Base-by-base conservation (phyloP, 768 basidiomycete genomes). In the Leccinum subgranulosum region DNA sequence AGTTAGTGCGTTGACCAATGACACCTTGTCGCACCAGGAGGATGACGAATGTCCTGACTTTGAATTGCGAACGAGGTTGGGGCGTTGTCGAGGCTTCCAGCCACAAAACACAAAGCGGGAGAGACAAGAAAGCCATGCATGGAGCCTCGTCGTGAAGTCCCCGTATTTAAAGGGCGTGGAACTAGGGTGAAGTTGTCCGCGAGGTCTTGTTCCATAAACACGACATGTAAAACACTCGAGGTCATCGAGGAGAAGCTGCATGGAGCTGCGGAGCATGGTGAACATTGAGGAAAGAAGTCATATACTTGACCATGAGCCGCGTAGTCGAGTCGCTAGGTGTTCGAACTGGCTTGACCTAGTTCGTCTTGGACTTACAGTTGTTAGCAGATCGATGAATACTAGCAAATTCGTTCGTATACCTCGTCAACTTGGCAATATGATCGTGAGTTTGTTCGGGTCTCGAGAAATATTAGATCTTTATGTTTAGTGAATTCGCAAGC, bases 1-100 rank as follows among this genome's bases (percentile, higher is more conserved):
- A 50, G 51, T 34, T 43, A 60, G 51, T 43, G 41, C 57, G 14
- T 49, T 52, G 49, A 48, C 55, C 54, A 51, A 60, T 60, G 53
- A 60, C 57, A 49, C 57, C 47, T 58, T 54, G 57, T 49, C 45
- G 56, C 47, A 58, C 59, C 63, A 59, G 54, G 56, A 67, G 47
- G 65, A 58, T 57, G 45, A 51, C 48, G 55, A 61, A 10, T 54
- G 60, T 58, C 60, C 60, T 65, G 69, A 62, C 60, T 60, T 68
- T 67, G 69, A 60, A 68, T 63, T 59, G 60, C 64, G 68, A 62
- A 69, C 53, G 66, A 73, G 66, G 69, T 57, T 58, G 59, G 58
- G 67, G 61, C 60, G 53, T 68, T 64, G 66, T 60, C 52, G 69
- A 55, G 51, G 53, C 62, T 54, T 61, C 60, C 61, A 46, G 52